Evolutionary conservation across 176 grass and related monocot species (phyloP), one percentile per base, ranked within the genome.

Genomic region (Ananas comosus): DNA sequence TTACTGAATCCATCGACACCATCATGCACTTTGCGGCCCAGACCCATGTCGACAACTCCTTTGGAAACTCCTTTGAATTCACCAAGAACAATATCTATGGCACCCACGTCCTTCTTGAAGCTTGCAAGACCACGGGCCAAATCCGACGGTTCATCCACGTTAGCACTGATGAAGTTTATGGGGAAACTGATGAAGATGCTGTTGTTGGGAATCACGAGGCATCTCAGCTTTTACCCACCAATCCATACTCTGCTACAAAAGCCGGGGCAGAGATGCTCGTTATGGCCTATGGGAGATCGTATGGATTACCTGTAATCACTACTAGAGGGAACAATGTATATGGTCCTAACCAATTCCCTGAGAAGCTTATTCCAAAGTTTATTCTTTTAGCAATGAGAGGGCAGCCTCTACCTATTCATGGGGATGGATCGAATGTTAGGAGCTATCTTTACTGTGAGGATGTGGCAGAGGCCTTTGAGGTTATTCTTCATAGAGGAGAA

Each of bases 361-460:
- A 73, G 54, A 73, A 73, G 28, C 29, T 73, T 18, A 73, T 73
- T 24, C 71, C 71, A 54, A 73, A 73, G 13, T 73, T 73, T 18
- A 73, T 50, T 42, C 71, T 73, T 33, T 57, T 73, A 16, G 71
- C 71, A 12, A 73, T 73, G 71, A 11, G n/a, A 42, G 71, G 71
- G 16, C 71, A 50, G 56, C 54, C 4, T 11, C 71, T 73, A 4
- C 71, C 54, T 33, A 73, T 73, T 42, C 71, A 73, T 11, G 71
- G 71, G 5, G 71, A 73, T 17, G 71, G 71, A 49, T 73, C 70
- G 3, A 73, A 73, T 22, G 53, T 73, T 6, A 48, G 70, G 29
- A 73, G 71, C 71, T 73, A 73, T 19, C 71, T 73, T 11, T 73
- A 63, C 56, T 73, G 71, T 42, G 54, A 73, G 71, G 71, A 73